Base-by-base conservation (phyloP, 129 eudicot species). In the Ambrosia artemisiifolia region DNA sequence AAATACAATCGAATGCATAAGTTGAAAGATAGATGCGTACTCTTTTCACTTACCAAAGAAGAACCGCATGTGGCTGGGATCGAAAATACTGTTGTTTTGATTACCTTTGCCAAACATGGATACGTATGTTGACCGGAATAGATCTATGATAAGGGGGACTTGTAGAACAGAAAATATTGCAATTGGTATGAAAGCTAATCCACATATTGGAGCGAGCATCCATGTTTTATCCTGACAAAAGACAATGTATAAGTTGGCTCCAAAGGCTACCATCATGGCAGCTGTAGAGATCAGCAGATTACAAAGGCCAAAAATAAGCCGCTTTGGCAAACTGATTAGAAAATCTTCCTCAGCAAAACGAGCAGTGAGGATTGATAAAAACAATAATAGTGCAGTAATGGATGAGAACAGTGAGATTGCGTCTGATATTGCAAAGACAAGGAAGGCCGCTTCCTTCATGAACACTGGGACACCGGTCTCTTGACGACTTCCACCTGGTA, bases 281-380 rank as follows among this genome's bases (percentile, higher is more conserved):
- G 63, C 28, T 24, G 63, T 56, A 14, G 63, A 56, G 14, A 77
- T 7, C 16, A 77, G 59, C 36, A 69, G 47, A 1, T 70, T 18
- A 18, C 32, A 13, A 33, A 77, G 75, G 14, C 81, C 81, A 19
- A 77, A 40, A 72, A 77, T 59, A 55, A 77, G 16, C 17, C 61
- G 65, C 2, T 19, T 17, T 9, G 81, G 75, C 20, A 77, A 19
- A 17, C 43, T n/a, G 14, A 28, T 18, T 2, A 77, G 5, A 40
- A 77, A 77, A 77, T 69, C 81, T 3, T 59, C 32, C 35, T 69
- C 63, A 18, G 81, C 48, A 77, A 68, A 77, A 35, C 81, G 69
- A 59, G 65, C 62, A 0, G 75, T 69, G 46, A 77, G 81, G 20
- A 69, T 77, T 11, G 81, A 63, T 11, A 57, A 18, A 60, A 77